Conservation (phyloP, 2,329 filamentous ascomycete species). For the Microascus cirrosus region DNA sequence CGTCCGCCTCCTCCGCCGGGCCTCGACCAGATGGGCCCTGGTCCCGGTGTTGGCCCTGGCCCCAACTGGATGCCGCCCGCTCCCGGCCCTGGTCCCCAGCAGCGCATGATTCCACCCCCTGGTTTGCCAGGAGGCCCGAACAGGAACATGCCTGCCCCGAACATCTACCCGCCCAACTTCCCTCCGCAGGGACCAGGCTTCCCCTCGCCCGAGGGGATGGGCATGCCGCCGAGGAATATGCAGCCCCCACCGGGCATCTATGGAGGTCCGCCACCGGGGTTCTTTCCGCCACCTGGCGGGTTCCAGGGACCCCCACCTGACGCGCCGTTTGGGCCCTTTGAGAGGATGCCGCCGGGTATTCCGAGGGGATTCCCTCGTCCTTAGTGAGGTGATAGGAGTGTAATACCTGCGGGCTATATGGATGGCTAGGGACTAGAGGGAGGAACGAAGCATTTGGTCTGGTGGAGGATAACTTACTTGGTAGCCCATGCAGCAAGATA, state of each 20-base stretch:
- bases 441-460: too few relatives aligned
- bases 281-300: slow-evolving; percentile 41
- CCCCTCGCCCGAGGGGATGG: slow-evolving; percentile 37
- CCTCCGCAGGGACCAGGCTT: slow-evolving; percentile 31
- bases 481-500: too few relatives aligned
- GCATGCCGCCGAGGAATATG: slow-evolving; percentile 41
- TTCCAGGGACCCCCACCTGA: slow-evolving; percentile 4
- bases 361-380: background rate
- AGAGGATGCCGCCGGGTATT: slow-evolving; percentile 1
- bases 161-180: slow-evolving; percentile 53
- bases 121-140: slow-evolving; percentile 31
- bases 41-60: slow-evolving; percentile 26
- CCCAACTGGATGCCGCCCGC: slow-evolving; percentile 40
- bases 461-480: too few relatives aligned
- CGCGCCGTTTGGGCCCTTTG: background rate
- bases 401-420: background rate
- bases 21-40: slow-evolving; percentile 39
- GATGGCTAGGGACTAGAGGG: background rate
- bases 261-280: slow-evolving; percentile 32
- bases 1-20: slow-evolving; percentile 50
- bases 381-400: background rate
- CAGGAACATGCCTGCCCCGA: slow-evolving; percentile 34
- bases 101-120: slow-evolving; percentile 46
- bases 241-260: slow-evolving; percentile 49
- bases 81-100: slow-evolving; percentile 21